phyloP scores from a whole-genome alignment of 169 alveolate species.

The Cryptosporidium meleagridis region DNA sequence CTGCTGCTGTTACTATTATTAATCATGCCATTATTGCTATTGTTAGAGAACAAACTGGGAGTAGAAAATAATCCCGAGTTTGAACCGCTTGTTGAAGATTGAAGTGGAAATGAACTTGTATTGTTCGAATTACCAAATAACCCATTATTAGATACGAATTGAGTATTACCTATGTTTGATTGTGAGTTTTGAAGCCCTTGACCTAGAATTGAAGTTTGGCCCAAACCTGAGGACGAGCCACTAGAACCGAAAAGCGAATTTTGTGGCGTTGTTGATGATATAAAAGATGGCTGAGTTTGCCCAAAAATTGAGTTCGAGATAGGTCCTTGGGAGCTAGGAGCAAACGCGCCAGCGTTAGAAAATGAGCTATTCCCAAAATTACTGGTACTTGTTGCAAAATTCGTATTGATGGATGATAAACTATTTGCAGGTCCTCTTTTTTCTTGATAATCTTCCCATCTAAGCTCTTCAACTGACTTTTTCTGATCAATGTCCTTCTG shows the following conservation, averaged over 20 bases:
- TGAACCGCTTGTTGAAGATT: slow-evolving; percentile 14
- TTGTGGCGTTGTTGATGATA: neutral
- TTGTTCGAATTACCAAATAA: neutral
- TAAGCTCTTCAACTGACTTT: slow-evolving; percentile 69
- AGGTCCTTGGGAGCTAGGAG: slow-evolving; percentile 8
- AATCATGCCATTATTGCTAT: neutral
- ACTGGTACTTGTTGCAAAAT: neutral
- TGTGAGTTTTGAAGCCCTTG: slow-evolving; percentile 30
- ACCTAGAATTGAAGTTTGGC: slow-evolving; percentile 14
- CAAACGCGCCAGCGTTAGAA: slow-evolving; percentile 39
- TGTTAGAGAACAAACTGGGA: slow-evolving; percentile 16
- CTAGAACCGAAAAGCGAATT: slow-evolving; percentile 4
- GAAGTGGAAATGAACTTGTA: slow-evolving; percentile 15
- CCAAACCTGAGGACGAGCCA: slow-evolving; percentile 15
- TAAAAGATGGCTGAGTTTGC: slow-evolving; percentile 15
- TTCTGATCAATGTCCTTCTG: slow-evolving; percentile 71
- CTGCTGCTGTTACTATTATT: neutral
- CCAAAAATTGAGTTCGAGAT: slow-evolving; percentile 57
- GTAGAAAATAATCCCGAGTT: slow-evolving; percentile 44
- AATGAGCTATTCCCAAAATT: slow-evolving; percentile 21
- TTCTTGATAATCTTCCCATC: slow-evolving; percentile 75
- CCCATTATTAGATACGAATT: slow-evolving; percentile 11
- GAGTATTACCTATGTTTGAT: slow-evolving; percentile 7
- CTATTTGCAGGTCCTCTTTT: slow-evolving; percentile 67
- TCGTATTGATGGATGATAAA: neutral